A percentile compares a stretch with the other conserved stretches of the same genome.
Conservation (phyloP, 805 yeast genomes). For the Kodamaea restingae region DNA sequence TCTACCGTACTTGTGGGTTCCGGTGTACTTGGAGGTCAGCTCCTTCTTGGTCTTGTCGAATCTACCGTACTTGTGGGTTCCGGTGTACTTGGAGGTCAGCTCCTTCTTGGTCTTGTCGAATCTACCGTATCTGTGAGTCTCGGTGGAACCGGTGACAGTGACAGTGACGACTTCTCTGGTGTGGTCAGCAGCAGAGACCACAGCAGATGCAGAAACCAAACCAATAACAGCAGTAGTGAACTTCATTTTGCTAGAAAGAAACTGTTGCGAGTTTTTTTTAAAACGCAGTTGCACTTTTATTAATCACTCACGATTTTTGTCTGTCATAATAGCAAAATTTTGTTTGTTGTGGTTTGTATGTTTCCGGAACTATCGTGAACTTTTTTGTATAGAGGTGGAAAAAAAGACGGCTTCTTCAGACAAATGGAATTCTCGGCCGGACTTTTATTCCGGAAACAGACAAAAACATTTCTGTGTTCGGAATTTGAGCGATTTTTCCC, state of each 20-base stretch:
- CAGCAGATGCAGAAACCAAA: constrained; percentile 33
- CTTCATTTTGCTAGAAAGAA: constrained; percentile 31
- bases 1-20: constrained; percentile 33
- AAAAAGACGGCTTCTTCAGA: background rate
- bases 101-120: constrained; percentile 46
- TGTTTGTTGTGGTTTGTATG: constrained; percentile 3
- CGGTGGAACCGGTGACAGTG: constrained; percentile 30
- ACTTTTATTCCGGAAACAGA: constrained; percentile 2
- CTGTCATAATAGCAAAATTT: background rate
- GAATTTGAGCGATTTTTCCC: constrained; percentile 4
- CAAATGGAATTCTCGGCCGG: constrained; percentile 2
- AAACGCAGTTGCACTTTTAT: background rate
- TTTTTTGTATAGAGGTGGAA: constrained; percentile 1
- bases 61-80: constrained; percentile 30
- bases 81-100: constrained; percentile 16
- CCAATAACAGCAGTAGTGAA: constrained; percentile 39
- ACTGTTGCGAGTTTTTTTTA: background rate
- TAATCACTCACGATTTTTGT: background rate
- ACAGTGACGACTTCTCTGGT: constrained; percentile 15
- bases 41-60: constrained; percentile 36
- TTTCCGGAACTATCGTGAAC: background rate
- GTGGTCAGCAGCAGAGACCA: constrained; percentile 19
- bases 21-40: constrained; percentile 27
- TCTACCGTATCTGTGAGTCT: constrained; percentile 41
- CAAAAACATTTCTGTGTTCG: background rate